Base-by-base conservation (phyloP, 2,329 filamentous ascomycete species). In the Alternaria longipes region DNA sequence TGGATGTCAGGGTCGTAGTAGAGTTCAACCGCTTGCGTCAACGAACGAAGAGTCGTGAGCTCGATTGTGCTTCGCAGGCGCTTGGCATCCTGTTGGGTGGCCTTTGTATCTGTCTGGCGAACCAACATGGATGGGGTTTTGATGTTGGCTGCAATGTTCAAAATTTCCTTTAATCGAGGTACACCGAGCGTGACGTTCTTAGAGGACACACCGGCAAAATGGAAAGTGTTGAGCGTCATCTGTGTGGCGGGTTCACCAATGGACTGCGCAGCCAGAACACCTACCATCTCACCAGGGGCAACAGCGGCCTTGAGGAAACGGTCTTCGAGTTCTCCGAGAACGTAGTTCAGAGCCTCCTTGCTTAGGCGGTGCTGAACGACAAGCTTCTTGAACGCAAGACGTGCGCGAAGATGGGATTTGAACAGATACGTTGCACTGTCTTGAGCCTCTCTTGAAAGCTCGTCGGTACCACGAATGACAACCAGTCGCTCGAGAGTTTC, bases 131-230 rank as follows among this genome's bases (percentile, higher is more conserved):
- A 94, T 2, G 95, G 95, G 0, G 95, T 99, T 85, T 98, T 99
- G 84, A 99, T 97, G 81, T 98, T 96, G 70, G 91, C 94, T 0
- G 96, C 95, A 60, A 99, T 89, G 79, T 99, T 99, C 59, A 99
- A 86, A 88, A 99, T 99, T 83, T 99, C 95, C 86, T 99, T 99
- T 51, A 99, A 88, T 89, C 95, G 94, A 44, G 95, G 95, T 44
- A 99, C 95, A 93, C 95, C 95, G 50, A 99, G 90, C 0, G 95
- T 99, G 56, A 99, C 94, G 85, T 99, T 99, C 90, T 99, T 99
- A 24, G 94, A 97, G 38, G 96, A 97, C 63, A 99, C 93, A 97
- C 95, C 95, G 80, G 95, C 94, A 80, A 99, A 99, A 85, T 99
- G 95, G 91, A 99, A 99, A 24, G 95, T 99, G 83, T 99, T 99